These are phyloP conservation scores for Hirsutella minnesotensis DNA, from an alignment of 2,329 filamentous ascomycete species.

Conservation along the genomic window DNA sequence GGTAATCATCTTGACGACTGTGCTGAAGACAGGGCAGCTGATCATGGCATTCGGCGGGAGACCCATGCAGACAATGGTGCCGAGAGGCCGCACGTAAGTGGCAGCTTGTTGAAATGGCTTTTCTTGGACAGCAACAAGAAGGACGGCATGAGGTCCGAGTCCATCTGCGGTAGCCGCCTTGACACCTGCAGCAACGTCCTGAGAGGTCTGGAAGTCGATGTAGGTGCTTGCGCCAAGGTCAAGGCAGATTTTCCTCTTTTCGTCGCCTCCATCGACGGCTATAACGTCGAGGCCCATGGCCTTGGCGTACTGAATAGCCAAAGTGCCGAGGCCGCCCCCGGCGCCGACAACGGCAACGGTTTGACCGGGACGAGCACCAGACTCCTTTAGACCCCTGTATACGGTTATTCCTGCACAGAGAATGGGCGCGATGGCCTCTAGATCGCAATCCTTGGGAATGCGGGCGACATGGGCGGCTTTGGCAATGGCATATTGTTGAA, in stretches of 20 bases:
- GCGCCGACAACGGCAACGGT: constrained; percentile 77
- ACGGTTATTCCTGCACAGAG: constrained; percentile 81
- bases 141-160: constrained; percentile 74
- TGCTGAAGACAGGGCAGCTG: constrained; percentile 77
- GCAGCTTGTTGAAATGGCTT: constrained; percentile 93
- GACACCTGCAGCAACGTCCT: constrained; percentile 74
- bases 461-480: constrained; percentile 78
- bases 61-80: constrained; percentile 79
- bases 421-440: constrained; percentile 69
- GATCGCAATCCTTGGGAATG: constrained; percentile 63
- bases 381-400: constrained; percentile 87
- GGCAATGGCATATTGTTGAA: constrained; percentile 85
- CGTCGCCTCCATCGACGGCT: constrained; percentile 72
- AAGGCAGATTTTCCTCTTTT: constrained; percentile 63
- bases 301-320: constrained; percentile 79
- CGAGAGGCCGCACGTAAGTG: constrained; percentile 73
- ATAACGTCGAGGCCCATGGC: constrained; percentile 78
- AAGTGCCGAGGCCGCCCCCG: constrained; percentile 66
- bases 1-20: constrained; percentile 77
- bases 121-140: constrained; percentile 78
- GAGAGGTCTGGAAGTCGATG: constrained; percentile 67
- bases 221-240: constrained; percentile 60
- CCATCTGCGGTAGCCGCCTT: constrained; percentile 70
- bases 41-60: constrained; percentile 72
- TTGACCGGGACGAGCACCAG: constrained; percentile 60